A percentile compares a stretch with the other conserved stretches of the same genome.
These are phyloP conservation scores for Boechera divaricarpa DNA, from an alignment of 345 rosid genomes.

Conservation along the genomic window DNA sequence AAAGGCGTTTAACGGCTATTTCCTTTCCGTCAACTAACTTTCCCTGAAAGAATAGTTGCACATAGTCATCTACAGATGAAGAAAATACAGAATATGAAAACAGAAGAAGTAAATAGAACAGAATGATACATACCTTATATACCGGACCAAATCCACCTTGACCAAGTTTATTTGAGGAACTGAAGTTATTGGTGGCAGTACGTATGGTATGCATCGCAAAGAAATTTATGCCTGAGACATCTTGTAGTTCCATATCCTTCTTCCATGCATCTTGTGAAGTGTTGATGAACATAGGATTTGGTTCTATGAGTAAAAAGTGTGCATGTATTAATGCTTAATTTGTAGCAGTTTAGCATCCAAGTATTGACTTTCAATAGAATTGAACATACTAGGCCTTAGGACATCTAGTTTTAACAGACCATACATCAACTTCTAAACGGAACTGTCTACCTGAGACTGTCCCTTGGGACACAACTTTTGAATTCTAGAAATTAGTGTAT, in stretches of 20 bases:
- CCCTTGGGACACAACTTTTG: background rate
- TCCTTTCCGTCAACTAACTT: slow-evolving; percentile 48
- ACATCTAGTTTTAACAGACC: background rate
- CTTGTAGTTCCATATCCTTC: slow-evolving; percentile 26
- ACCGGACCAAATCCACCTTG: slow-evolving; percentile 50
- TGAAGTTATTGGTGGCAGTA: slow-evolving; percentile 40
- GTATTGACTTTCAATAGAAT: background rate
- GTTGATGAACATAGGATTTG: background rate
- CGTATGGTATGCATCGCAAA: slow-evolving; percentile 29
- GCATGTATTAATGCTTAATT: slow-evolving; percentile 5
- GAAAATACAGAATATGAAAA: background rate
- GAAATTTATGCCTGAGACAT: slow-evolving; percentile 31
- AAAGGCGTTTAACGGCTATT: slow-evolving; percentile 58
- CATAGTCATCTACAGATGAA: background rate
- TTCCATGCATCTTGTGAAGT: slow-evolving; percentile 24
- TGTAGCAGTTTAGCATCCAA: slow-evolving; percentile 13
- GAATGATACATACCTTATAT: slow-evolving; percentile 34
- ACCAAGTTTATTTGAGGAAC: slow-evolving; percentile 38
- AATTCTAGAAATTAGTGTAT: background rate
- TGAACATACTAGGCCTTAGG: background rate
- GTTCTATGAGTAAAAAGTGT: slow-evolving; percentile 18
- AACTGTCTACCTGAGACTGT: background rate
- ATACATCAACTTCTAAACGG: background rate
- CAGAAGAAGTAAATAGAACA: background rate
- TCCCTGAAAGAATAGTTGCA: slow-evolving; percentile 45